Base-by-base conservation (phyloP, 2,329 filamentous ascomycete species). In the Fusarium keratoplasticum region DNA sequence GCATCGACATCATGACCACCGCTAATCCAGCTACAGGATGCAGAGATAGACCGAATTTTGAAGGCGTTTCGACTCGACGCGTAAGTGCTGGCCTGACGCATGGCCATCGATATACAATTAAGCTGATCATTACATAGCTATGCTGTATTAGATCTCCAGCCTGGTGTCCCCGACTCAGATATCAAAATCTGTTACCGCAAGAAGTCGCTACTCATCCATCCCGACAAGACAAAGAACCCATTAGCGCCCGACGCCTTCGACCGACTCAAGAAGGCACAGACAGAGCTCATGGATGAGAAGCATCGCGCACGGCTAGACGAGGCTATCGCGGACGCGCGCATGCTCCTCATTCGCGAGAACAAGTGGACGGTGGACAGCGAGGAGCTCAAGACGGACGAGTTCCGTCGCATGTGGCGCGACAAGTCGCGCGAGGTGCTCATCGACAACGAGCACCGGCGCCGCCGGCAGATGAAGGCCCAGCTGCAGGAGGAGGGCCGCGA, bases 121-220 rank as follows among this genome's bases (percentile, higher is more conserved):
- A 14, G 47, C 68, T 74, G 60, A 74, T n/a, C 9, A 16, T 22
- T 10, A 14, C 20, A 61, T 71, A 94, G 92, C 77, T 99, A 99
- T 83, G 94, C 96, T 60, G 95, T 99, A 58, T 92, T 99, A 54
- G 96, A 97, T 83, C 93, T 99, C 54, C 95, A 98, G 82, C 96
- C 96, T 5, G 96, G 96, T 81, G 95, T 98, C 22, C 91, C 96
- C 65, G 96, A 98, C 78, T 95, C 94, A 69, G 96, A 98, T 85
- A 98, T 99, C 87, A 98, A 98, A 85, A 87, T 92, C 77, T 90
- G 90, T 76, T 99, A 98, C 86, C 95, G 96, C 87, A 95, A 95
- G 79, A 98, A 98, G 84, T 99, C 96, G n/a, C 92, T 99, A 66
- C 91, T 99, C 58, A 98, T 99, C 86, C 96, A 99, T 86, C 96